These are phyloP conservation scores for Yarrowia hollandica DNA, from an alignment of 805 yeast genomes.

Conservation along the genomic window DNA sequence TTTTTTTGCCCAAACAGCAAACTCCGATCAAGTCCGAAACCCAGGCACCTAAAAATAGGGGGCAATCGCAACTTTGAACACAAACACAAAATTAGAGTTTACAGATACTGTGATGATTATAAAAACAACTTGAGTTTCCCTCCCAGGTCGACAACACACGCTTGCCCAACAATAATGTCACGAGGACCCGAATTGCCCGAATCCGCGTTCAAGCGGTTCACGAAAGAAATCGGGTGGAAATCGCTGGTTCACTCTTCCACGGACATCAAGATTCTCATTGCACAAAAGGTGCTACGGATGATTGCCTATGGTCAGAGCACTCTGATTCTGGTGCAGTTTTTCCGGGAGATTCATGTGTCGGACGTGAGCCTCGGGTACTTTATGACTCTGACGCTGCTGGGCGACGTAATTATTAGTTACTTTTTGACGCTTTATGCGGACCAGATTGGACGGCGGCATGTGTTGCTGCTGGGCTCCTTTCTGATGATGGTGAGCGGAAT, in stretches of 20 bases:
- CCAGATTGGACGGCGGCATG: conserved; percentile 48
- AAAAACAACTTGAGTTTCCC: no score
- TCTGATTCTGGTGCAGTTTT: conserved; percentile 47
- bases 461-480: conserved; percentile 46
- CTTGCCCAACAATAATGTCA: no score
- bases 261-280: conserved; percentile 26
- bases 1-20: no score
- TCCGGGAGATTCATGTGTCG: conserved; percentile 46
- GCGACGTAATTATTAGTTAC: conserved; percentile 54
- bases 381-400: conserved; percentile 51
- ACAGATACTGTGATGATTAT: no score
- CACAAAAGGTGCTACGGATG: conserved; percentile 34
- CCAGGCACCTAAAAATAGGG: no score
- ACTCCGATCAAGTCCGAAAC: no score
- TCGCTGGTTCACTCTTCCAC: conserved; percentile 1
- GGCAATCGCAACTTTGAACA: no score
- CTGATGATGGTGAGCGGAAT: conserved; percentile 50
- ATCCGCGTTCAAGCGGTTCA: neutral
- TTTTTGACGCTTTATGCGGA: conserved; percentile 51
- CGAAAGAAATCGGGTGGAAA: conserved; percentile 9
- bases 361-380: conserved; percentile 52
- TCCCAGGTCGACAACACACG: no score
- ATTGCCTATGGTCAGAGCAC: conserved; percentile 45
- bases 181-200: conserved; percentile 16
- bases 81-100: no score